phyloP scores from a whole-genome alignment of 2,329 filamentous ascomycete genomes.

The Botryotinia calthae region DNA sequence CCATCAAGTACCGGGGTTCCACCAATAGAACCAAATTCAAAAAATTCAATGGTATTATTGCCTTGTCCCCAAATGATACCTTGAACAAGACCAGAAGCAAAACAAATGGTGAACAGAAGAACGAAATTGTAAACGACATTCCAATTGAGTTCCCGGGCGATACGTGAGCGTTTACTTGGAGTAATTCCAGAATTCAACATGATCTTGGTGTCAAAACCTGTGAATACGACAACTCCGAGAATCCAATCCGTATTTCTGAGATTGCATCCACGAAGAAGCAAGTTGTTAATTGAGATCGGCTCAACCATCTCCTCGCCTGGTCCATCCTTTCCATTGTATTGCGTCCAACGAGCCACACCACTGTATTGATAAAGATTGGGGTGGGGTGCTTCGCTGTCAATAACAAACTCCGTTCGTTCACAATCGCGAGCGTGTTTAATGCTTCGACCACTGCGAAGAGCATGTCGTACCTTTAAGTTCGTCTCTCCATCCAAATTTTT shows the following conservation, averaged over 20 bases:
- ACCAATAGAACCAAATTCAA: slow-evolving; percentile 83
- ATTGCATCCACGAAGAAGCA: slow-evolving; percentile 89
- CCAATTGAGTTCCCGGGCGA: slow-evolving; percentile 92
- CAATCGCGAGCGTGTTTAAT: slow-evolving; percentile 90
- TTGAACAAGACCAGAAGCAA: slow-evolving; percentile 80
- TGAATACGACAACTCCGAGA: slow-evolving; percentile 88
- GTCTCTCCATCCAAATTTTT: slow-evolving; percentile 98
- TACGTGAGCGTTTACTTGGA: slow-evolving; percentile 86
- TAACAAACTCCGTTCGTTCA: slow-evolving; percentile 79
- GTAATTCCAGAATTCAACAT: slow-evolving; percentile 98
- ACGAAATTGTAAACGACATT: slow-evolving; percentile 97
- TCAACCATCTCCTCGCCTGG: slow-evolving; percentile 79
- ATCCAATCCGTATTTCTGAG: slow-evolving; percentile 96
- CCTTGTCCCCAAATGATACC: slow-evolving; percentile 76
- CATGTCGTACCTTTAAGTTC: slow-evolving; percentile 91
- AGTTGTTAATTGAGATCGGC: slow-evolving; percentile 90
- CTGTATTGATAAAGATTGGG: slow-evolving; percentile 95
- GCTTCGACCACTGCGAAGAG: slow-evolving; percentile 77
- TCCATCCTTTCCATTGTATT: slow-evolving; percentile 62
- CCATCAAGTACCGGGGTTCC: slow-evolving; percentile 73
- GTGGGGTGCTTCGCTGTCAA: slow-evolving; percentile 89
- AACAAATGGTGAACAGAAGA: slow-evolving; percentile 84
- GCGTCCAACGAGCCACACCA: slow-evolving; percentile 82
- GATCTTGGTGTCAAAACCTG: slow-evolving; percentile 94
- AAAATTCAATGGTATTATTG: slow-evolving; percentile 73